Evolutionary conservation across 2,329 filamentous ascomycete species (phyloP), one percentile per base, ranked within the genome.

Genomic region (Cladophialophora carrionii): DNA sequence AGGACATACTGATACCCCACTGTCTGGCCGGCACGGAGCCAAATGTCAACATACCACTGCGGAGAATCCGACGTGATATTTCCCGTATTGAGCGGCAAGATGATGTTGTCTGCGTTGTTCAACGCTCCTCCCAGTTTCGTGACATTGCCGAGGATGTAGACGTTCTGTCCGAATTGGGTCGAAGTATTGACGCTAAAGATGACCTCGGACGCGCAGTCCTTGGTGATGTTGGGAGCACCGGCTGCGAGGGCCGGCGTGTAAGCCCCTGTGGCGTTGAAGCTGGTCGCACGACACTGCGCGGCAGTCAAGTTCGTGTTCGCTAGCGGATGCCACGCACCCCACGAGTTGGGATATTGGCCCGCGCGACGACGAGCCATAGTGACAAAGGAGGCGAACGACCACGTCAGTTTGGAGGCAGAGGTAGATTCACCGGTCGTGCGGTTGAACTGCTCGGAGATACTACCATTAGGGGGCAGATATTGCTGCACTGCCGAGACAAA

Each of bases 1-100:
- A 85, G 83, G 71, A 91, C 83, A 73, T 86, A 92, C 78, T 91
- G 91, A 75, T 90, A 91, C 77, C 86, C 72, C 51, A 91, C 78
- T 2, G 75, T 77, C 55, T 80, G 79, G 2, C 88, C 88, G 0
- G 85, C 80, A 0, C 80, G 76, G 17, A 92, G 75, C 1, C 77
- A 78, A 31, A 91, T 73, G 0, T 83, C 83, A 0, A 76, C 81
- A 53, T 78, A 81, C 90, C 89, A 92, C 41, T 64, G n/a, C 2
- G 69, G 68, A 3, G 51, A 29, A 1, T 34, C 29, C 4, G 34
- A 43, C 2, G 69, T 68, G 41, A 61, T 60, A 49, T 70, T 70
- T 17, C 60, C 64, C n/a, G 66, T 54, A 31, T 62, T 61, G 9
- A 66, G 37, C 2, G 61, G 67, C 17, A 67, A 41, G 48, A 66